A percentile compares a stretch with the other conserved stretches of the same genome.
These are phyloP conservation scores for Penicillium freii DNA, from an alignment of 2,329 filamentous ascomycete genomes.

Conservation along the genomic window DNA sequence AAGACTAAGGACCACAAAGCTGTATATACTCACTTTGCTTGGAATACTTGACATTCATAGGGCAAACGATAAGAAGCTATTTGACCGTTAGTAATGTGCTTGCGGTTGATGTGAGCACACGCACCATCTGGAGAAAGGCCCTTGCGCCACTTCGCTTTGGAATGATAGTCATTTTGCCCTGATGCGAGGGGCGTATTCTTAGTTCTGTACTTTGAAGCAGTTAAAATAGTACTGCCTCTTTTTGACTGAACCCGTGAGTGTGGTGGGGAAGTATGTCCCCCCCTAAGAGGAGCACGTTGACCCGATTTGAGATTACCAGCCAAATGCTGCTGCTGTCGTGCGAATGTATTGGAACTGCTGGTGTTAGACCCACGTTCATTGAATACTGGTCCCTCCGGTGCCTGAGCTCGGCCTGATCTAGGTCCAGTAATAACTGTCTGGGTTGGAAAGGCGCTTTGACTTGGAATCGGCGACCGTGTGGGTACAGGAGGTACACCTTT, in stretches of 20 bases:
- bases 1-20: neutral
- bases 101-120: neutral
- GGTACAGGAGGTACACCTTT: neutral
- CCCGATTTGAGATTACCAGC: neutral
- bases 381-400: neutral
- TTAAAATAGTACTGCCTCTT: neutral
- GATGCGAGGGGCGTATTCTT: no score
- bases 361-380: neutral
- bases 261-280: neutral
- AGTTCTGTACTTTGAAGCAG: neutral
- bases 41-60: neutral
- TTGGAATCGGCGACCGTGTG: neutral
- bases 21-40: neutral
- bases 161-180: neutral
- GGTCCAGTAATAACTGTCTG: neutral
- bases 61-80: conserved; percentile 4
- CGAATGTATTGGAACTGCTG: no score
- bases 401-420: neutral
- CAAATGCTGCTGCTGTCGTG: neutral
- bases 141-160: conserved; percentile 4
- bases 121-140: conserved; percentile 1
- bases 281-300: neutral
- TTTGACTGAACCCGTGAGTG: neutral
- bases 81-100: neutral
- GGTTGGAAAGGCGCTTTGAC: neutral